phyloP scores from a whole-genome alignment of 1,284 basidiomycete species.

The Coriolopsis trogii region DNA sequence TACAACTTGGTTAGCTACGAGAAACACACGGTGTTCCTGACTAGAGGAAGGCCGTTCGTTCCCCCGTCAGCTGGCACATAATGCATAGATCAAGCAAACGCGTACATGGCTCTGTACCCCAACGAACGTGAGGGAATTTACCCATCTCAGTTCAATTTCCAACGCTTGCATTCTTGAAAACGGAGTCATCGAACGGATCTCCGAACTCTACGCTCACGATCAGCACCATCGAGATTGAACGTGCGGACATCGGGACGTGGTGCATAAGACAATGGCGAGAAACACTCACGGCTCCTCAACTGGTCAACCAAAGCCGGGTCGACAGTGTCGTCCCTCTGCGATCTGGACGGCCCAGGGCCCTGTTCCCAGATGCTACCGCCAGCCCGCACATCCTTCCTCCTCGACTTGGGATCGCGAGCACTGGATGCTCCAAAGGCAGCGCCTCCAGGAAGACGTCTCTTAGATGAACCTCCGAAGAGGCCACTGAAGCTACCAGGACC shows the following conservation, averaged over 20 bases:
- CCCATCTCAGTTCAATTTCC: not conserved
- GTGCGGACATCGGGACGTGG: no score
- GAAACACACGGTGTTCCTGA: no score
- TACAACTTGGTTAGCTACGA: no score
- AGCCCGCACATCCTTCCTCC: slow-evolving; percentile 42
- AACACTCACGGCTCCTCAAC: slow-evolving; percentile 41
- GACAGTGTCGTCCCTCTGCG: slow-evolving; percentile 46
- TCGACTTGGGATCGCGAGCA: slow-evolving; percentile 42
- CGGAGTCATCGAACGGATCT: slow-evolving; percentile 47
- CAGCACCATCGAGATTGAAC: not conserved
- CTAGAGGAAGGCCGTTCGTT: no score
- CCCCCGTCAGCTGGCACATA: no score
- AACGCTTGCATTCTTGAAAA: slow-evolving; percentile 29
- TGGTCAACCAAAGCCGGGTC: slow-evolving; percentile 41
- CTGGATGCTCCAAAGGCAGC: slow-evolving; percentile 16
- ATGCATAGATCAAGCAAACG: not conserved
- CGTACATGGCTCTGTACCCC: not conserved
- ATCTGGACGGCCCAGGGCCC: slow-evolving; percentile 28
- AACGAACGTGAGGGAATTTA: not conserved
- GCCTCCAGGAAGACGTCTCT: slow-evolving; percentile 40
- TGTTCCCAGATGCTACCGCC: slow-evolving; percentile 31
- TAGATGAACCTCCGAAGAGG: slow-evolving; percentile 3
- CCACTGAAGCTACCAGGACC: not conserved
- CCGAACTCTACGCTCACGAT: slow-evolving; percentile 41
- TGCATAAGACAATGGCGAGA: no score